Conservation (phyloP, 2,329 filamentous ascomycete genomes). For the Plectosphaerella cucumerina region DNA sequence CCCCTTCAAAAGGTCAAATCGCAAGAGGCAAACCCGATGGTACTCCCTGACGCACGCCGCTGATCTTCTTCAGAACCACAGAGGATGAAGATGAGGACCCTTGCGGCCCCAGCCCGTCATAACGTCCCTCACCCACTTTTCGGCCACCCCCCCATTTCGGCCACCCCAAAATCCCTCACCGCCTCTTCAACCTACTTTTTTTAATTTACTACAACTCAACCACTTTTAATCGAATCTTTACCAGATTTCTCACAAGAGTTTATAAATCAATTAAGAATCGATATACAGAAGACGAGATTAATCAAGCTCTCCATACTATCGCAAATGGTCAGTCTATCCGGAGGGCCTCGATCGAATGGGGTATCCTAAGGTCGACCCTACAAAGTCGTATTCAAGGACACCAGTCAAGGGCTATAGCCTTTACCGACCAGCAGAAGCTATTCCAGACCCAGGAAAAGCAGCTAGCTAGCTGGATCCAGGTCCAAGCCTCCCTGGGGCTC, state of each 20-base stretch:
- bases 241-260: neutral
- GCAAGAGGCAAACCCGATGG: no score
- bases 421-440: neutral
- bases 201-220: neutral
- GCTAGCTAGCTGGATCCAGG: neutral
- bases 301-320: neutral
- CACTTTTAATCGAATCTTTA: neutral
- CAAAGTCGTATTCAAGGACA: neutral
- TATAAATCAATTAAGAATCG: neutral
- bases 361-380: neutral
- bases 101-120: neutral
- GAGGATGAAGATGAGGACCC: neutral
- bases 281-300: neutral
- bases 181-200: neutral
- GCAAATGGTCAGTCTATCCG: neutral
- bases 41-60: no score
- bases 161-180: slow-evolving; percentile 18
- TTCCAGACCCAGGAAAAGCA: neutral
- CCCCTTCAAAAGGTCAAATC: no score
- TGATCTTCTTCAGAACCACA: no score
- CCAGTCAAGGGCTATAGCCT: neutral
- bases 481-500: neutral
- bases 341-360: neutral
- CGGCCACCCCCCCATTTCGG: neutral
- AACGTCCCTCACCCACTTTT: neutral